Conservation (phyloP, 169 alveolate species). For the Cryptosporidium muris region DNA sequence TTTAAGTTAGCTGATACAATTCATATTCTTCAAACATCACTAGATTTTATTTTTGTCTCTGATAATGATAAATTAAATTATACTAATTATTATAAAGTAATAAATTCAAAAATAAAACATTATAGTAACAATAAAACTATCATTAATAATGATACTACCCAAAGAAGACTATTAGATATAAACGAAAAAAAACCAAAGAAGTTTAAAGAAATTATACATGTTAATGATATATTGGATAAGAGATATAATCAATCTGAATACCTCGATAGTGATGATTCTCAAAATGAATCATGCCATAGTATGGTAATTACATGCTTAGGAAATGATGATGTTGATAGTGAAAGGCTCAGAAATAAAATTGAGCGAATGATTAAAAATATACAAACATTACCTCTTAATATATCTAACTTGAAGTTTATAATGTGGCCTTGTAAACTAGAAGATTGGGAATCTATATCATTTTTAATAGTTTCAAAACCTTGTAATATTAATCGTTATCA, state of each 20-base stretch:
- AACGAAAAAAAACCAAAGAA: constrained; percentile 2
- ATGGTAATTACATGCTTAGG: constrained; percentile 49
- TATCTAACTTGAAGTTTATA: constrained; percentile 32
- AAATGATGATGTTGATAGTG: constrained; percentile 50
- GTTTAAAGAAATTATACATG: not conserved
- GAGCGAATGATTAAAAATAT: constrained; percentile 42
- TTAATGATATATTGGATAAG: no score
- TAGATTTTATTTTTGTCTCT: constrained; percentile 28
- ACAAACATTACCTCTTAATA: constrained; percentile 4
- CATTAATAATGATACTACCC: not conserved
- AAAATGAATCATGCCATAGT: not conserved
- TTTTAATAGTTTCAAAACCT: constrained; percentile 47
- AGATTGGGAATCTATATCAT: constrained; percentile 66
- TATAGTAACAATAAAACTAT: no score
- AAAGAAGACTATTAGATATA: not conserved
- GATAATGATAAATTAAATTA: constrained; percentile 6
- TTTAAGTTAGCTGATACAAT: constrained; percentile 13
- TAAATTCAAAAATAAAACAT: no score
- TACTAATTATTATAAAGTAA: not conserved
- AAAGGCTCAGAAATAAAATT: constrained; percentile 20
- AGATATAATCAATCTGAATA: not conserved
- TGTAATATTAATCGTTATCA: constrained; percentile 14
- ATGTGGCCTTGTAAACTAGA: constrained; percentile 61
- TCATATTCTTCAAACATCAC: constrained; percentile 5
- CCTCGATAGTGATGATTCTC: not conserved